These are phyloP conservation scores for Ascochyta viciae-villosae DNA, from an alignment of 2,329 filamentous ascomycete genomes.

Conservation along the genomic window DNA sequence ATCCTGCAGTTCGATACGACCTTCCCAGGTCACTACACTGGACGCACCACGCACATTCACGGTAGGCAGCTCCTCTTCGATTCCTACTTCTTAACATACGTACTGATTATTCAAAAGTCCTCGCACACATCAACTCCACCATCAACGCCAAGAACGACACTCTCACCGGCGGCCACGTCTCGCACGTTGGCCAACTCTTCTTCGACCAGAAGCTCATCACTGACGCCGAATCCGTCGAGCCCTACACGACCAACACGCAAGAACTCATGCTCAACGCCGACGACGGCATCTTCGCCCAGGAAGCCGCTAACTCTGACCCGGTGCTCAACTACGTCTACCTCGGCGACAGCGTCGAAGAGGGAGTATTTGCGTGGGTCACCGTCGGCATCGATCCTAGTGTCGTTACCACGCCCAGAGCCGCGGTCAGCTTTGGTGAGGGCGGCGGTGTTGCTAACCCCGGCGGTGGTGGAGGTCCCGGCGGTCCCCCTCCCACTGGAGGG, in stretches of 20 bases:
- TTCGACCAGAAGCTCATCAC: slow-evolving; percentile 66
- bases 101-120: slow-evolving; percentile 29
- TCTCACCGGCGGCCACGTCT: slow-evolving; percentile 55
- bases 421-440: slow-evolving; percentile 15
- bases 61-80: slow-evolving; percentile 4
- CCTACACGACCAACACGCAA: slow-evolving; percentile 51
- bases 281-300: slow-evolving; percentile 57
- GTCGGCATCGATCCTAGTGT: slow-evolving; percentile 22
- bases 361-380: slow-evolving; percentile 32
- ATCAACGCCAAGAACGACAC: slow-evolving; percentile 53
- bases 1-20: slow-evolving; percentile 56
- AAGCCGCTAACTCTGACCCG: slow-evolving; percentile 59
- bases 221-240: slow-evolving; percentile 54
- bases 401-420: slow-evolving; percentile 11
- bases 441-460: slow-evolving; percentile 18
- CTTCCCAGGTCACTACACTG: slow-evolving; percentile 51
- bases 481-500: not conserved
- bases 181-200: slow-evolving; percentile 69
- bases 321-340: slow-evolving; percentile 64
- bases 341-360: slow-evolving; percentile 52
- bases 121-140: slow-evolving; percentile 42
- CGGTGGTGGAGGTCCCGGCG: not conserved
- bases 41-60: slow-evolving; percentile 32
- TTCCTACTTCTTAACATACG: not conserved
- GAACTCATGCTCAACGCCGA: slow-evolving; percentile 57